Base-by-base conservation (phyloP, 2,329 filamentous ascomycete species). In the Colletotrichum abscissum region DNA sequence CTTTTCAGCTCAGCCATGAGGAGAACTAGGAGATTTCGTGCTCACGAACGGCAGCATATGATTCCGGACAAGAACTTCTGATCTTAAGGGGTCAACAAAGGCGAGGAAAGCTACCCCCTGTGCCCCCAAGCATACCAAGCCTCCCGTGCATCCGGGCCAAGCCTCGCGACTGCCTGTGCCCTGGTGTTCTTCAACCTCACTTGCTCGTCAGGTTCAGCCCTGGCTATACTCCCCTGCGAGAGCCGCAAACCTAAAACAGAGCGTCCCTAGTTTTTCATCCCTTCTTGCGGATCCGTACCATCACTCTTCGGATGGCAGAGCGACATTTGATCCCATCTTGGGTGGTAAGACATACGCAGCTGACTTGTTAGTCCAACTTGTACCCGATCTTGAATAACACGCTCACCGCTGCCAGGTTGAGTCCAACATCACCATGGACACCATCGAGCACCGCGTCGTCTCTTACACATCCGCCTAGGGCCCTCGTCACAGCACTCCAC, bases 231-330 rank as follows among this genome's bases (percentile, higher is more conserved):
- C 56, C 56, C 70, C 65, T 74, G 70, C 66, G 52, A 63, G 73
- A 73, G 73, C 70, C 73, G 65, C 73, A 73, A 73, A 63, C 28
- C 62, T 57, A 73, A 73, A 69, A 73, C 73, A 70, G 65, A 70
- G 60, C 58, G 19, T 30, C 56, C 65, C 60, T 42, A 26, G 63
- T 52, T 28, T 68, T 56, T 63, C 55, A 62, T 63, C 62, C 67
- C 68, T 66, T 73, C 67, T 42, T 24, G 38, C 33, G 19, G 71
- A 67, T 42, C 49, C 67, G 49, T 72, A 49, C 60, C 62, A 42
- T 72, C 42, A 24, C 57, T 66, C 38, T 66, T 59, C 59, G 55
- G 72, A 73, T 64, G 69, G 69, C 69, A 60, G 30, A 33, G 4
- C 38, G 42, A 69, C 55, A 38, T 56, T 4, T 30, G 54, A 26